A percentile compares a stretch with the other conserved stretches of the same genome.
Conservation (phyloP, 2,329 filamentous ascomycete species). For the Canariomyces notabilis region DNA sequence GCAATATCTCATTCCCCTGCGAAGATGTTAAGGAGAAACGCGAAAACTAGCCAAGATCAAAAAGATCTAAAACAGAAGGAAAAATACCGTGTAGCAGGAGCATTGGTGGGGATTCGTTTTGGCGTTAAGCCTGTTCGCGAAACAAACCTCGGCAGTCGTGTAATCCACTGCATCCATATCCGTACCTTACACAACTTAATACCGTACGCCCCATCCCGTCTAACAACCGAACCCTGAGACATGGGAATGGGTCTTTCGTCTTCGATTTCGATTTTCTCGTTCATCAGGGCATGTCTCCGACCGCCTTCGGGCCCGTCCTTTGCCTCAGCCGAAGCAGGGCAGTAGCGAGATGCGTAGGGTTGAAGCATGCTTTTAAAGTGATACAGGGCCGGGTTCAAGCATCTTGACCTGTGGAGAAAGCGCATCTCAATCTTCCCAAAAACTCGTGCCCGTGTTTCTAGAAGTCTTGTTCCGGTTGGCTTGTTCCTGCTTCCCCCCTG, state of each 20-base stretch:
- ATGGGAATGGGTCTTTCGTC: neutral
- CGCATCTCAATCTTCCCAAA: neutral
- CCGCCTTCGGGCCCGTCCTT: neutral
- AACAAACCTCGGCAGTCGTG: no score
- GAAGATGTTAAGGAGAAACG: neutral
- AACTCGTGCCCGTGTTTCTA: slow-evolving; percentile 11
- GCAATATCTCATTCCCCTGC: slow-evolving; percentile 16
- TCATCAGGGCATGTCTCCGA: slow-evolving; percentile 5
- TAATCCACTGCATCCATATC: no score
- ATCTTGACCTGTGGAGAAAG: neutral
- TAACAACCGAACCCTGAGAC: neutral
- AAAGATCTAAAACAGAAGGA: slow-evolving; percentile 11
- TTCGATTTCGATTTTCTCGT: slow-evolving; percentile 5
- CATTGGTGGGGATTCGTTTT: neutral
- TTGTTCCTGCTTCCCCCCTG: neutral
- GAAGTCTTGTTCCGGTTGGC: slow-evolving; percentile 16
- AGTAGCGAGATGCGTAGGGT: slow-evolving; percentile 9
- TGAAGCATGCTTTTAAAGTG: slow-evolving; percentile 1
- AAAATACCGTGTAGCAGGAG: neutral
- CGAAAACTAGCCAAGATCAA: neutral
- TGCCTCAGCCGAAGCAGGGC: slow-evolving; percentile 4
- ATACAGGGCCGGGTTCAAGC: slow-evolving; percentile 6
- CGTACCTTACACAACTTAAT: no score
- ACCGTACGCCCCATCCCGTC: neutral
- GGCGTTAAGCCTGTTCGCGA: no score